These are phyloP conservation scores for Pleurotus ostreatus DNA, from an alignment of 768 basidiomycete species.

Conservation along the genomic window DNA sequence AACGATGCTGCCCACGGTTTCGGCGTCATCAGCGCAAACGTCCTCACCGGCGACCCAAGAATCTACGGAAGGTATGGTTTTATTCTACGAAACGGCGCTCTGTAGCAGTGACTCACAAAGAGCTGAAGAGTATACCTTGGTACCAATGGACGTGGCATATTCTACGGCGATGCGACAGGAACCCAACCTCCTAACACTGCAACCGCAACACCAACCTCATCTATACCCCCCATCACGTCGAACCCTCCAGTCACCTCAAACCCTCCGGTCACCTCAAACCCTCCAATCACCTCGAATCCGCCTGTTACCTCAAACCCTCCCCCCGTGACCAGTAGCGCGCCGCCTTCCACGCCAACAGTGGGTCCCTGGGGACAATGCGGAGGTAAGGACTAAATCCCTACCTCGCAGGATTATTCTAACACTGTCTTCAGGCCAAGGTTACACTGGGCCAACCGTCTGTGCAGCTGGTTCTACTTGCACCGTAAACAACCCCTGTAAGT, in stretches of 20 bases:
- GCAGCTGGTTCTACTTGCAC: slow-evolving; percentile 32
- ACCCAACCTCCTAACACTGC: slow-evolving; percentile 20
- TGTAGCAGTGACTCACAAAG: not conserved
- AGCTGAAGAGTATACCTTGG: slow-evolving; percentile 51
- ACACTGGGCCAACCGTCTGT: slow-evolving; percentile 40
- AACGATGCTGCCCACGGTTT: slow-evolving; percentile 57
- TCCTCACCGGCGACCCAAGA: slow-evolving; percentile 47
- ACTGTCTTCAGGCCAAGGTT: slow-evolving; percentile 21
- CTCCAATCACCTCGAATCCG: slow-evolving; percentile 16
- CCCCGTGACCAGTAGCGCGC: slow-evolving; percentile 15
- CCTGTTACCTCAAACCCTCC: slow-evolving; percentile 14
- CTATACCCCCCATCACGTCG: slow-evolving; percentile 14
- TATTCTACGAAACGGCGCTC: not conserved
- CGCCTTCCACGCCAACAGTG: slow-evolving; percentile 26
- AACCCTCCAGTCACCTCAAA: not conserved
- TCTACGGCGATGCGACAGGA: slow-evolving; percentile 39
- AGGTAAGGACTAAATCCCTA: slow-evolving; percentile 17
- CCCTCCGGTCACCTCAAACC: slow-evolving; percentile 15
- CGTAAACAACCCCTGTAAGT: slow-evolving; percentile 36
- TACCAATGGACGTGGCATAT: slow-evolving; percentile 56
- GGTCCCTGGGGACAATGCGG: slow-evolving; percentile 40
- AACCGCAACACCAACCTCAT: slow-evolving; percentile 49
- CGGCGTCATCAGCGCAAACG: slow-evolving; percentile 42
- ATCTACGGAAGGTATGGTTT: slow-evolving; percentile 46
- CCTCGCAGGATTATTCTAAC: not conserved